Base-by-base conservation (phyloP, 441 rosid genomes). In the Bocquillonia castaneifolia region DNA sequence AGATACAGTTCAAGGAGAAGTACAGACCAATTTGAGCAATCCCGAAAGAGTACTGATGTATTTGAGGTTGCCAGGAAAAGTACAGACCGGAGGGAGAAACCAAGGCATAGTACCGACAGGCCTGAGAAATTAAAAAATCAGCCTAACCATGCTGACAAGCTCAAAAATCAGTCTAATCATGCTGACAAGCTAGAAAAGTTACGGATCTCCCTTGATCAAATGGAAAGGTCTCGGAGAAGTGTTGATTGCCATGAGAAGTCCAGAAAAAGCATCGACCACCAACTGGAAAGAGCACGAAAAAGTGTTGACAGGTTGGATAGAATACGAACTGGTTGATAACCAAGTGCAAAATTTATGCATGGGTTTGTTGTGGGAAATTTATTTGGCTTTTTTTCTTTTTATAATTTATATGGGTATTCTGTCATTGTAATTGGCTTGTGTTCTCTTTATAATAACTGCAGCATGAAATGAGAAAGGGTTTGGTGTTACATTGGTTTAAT, bases 221-320 rank as follows among this genome's bases (percentile, higher is more conserved):
- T 88, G 80, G 96, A 90, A 67, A 86, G 90, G 79, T 86, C 95
- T 12, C 82, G 97, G 60, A 88, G 84, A 76, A 91, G 96, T 68
- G 87, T 91, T 63, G 97, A 94, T 77, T 84, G 86, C 82, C 95
- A 84, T 0, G 97, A 88, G 72, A 91, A 88, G 81, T 83, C 97
- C 32, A 76, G 97, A 59, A 94, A 84, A 78, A 87, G 89, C 78
- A 82, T 88, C 2, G 99, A 94, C 69, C 88, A 83, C 66, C 93
- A 87, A 68, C 36, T 81, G 68, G 96, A 92, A 77, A 84, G 86
- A 78, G 97, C 75, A 25, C 74, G 96, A 73, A 91, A 92, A 79
- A 92, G 98, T 60, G 96, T 91, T 40, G 97, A 90, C 79, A 84
- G 93, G 81, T 82, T 93, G 94, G 97, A 93, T 68, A 85, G 96